A percentile compares a stretch with the other conserved stretches of the same genome.
phyloP scores from a whole-genome alignment of 495 filamentous ascomycete species.

The Trichoderma erinaceum region DNA sequence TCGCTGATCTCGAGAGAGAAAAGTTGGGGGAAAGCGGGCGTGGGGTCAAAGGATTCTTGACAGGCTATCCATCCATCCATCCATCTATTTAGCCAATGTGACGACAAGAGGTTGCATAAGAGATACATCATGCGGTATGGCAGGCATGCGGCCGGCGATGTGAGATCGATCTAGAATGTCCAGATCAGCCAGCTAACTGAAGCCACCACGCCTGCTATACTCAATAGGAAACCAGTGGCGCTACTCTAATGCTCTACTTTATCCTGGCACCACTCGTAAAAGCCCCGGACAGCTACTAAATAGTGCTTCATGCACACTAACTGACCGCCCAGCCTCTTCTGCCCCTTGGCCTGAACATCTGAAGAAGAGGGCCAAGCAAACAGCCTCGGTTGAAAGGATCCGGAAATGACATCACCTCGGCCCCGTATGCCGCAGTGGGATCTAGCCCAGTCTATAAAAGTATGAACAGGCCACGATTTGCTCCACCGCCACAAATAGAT shows the following conservation, averaged over 20 bases:
- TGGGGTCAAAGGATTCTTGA: neutral
- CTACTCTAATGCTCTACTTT: no score
- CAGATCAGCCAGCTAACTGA: no score
- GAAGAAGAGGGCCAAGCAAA: neutral
- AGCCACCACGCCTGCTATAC: no score
- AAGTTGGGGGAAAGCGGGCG: constrained; percentile 5
- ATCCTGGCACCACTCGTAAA: no score
- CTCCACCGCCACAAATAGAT: neutral
- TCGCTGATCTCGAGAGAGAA: neutral
- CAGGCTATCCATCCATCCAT: neutral
- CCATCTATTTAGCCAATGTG: neutral
- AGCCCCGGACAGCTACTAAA: neutral
- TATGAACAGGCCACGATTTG: neutral
- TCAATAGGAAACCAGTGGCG: no score
- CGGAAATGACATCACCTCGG: constrained; percentile 9
- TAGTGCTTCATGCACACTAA: neutral
- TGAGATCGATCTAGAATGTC: no score
- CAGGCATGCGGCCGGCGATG: no score
- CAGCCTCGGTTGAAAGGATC: neutral
- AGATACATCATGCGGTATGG: no score
- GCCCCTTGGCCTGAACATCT: neutral
- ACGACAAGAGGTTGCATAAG: no score
- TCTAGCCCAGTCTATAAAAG: neutral
- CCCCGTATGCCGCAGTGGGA: neutral
- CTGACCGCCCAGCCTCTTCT: neutral